Base-by-base conservation (phyloP, 2,329 filamentous ascomycete species). In the Penicillium sp. region DNA sequence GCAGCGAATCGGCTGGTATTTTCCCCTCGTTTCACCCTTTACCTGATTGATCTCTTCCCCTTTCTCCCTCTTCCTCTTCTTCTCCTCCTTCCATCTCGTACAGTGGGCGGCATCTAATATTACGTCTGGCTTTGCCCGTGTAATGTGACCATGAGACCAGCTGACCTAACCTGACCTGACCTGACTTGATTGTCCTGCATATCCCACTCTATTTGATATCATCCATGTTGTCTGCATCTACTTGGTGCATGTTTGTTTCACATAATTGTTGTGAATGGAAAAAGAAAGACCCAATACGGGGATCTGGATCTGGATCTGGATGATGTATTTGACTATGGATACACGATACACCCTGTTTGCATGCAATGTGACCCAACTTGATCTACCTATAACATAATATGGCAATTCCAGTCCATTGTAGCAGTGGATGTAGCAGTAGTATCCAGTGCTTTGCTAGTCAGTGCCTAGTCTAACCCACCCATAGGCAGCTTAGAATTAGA, bases 1-100 rank as follows among this genome's bases (percentile, higher is more conserved):
- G 5, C 10, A 28, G 24, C 58, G 40, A 50, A 48, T 56, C 58
- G 61, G 60, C 45, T 61, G 59, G 61, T 63, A 63, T 59, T 47
- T 55, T 37, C 9, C 34, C 4, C 34, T 37, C 34, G 34, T 37
- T 37, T 37, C 34, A 37, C 19, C 16, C 10, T 19, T 21, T 37
- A 36, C 54, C 52, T n/a, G n/a, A n/a, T 40, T 49, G 2, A 24
- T 42, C n/a, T 54, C 56, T 46, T 59, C 54, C 6, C 57, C 60
- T 43, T 21, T 51, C 42, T 53, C 39, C 28, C 52, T 39, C 48
- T 21, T 40, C 50, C 14, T 24, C 9, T 18, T n/a, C 3, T 13
- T 26, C 19, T 42, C 5, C 19, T 8, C 14, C 14, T 23, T 11
- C 23, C 19, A 9, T 37, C 18, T 37, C 18, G 44, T 56, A 49